These are phyloP conservation scores for Nyssa sinensis DNA, from an alignment of 148 eudicot species.

Conservation along the genomic window DNA sequence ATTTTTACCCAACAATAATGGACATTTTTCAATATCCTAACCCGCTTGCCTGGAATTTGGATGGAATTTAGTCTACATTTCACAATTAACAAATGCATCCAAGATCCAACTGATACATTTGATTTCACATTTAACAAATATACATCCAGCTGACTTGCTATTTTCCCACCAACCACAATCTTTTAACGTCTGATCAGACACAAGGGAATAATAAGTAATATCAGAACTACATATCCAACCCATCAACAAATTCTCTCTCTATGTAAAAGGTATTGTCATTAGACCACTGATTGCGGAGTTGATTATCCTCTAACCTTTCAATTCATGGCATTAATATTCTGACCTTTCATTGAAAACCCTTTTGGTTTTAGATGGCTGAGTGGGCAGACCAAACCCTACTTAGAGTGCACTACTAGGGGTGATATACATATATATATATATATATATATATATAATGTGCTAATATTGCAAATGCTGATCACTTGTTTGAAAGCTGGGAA, in stretches of 20 bases:
- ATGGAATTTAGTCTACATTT: neutral
- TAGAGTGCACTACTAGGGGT: neutral
- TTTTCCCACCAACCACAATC: neutral
- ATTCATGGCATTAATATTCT: no score
- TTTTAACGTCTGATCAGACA: neutral
- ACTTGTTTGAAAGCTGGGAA: neutral
- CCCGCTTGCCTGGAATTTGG: neutral
- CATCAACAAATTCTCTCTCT: neutral
- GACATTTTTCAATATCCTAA: neutral
- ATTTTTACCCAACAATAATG: no score
- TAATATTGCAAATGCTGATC: no score
- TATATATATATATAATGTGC: no score
- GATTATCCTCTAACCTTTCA: neutral
- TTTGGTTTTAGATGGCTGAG: neutral
- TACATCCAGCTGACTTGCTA: neutral
- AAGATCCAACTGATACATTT: no score
- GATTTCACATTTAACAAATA: no score
- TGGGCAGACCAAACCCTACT: neutral
- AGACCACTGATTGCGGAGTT: conserved; percentile 2
- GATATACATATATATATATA: no score
- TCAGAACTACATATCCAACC: no score
- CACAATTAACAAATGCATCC: neutral
- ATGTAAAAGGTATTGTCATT: neutral
- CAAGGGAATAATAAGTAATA: neutral
- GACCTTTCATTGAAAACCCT: neutral